Conservation (phyloP, 768 basidiomycete species). For the Lenzites betulinus region DNA sequence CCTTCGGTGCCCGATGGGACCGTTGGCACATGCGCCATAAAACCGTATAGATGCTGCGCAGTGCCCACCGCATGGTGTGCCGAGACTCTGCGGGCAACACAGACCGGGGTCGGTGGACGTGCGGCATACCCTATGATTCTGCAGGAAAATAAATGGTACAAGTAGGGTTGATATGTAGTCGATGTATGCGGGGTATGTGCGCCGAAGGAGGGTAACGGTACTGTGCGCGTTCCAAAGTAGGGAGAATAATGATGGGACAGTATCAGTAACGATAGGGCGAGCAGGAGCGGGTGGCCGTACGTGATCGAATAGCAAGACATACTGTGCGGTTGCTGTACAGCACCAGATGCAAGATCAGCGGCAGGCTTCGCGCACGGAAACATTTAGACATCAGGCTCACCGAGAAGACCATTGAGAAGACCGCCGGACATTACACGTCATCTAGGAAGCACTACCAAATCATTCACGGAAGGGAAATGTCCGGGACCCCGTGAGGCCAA, state of each 20-base stretch:
- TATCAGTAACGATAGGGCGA: not conserved
- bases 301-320: conserved; percentile 16
- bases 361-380: not conserved
- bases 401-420: not conserved
- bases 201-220: conserved; percentile 24
- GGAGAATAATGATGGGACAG: not conserved
- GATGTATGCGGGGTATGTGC: conserved; percentile 25
- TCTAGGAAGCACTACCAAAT: conserved; percentile 7
- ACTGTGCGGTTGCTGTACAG: conserved; percentile 9
- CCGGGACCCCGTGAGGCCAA: conserved; percentile 40
- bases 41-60: no score
- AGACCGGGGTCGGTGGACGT: not conserved
- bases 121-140: conserved; percentile 1
- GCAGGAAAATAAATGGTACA: conserved; percentile 20
- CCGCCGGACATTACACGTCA: conserved; percentile 8
- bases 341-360: not conserved
- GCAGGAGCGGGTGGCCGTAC: conserved; percentile 10
- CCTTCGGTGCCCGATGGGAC: no score
- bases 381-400: conserved; percentile 7
- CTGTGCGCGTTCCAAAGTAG: conserved; percentile 5
- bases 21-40: no score
- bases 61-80: not conserved
- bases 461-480: not conserved
- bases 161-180: conserved; percentile 22
- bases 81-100: not conserved